Evolutionary conservation across 2,329 filamentous ascomycete species (phyloP).

Genomic region (Chaetomium strumarium): DNA sequence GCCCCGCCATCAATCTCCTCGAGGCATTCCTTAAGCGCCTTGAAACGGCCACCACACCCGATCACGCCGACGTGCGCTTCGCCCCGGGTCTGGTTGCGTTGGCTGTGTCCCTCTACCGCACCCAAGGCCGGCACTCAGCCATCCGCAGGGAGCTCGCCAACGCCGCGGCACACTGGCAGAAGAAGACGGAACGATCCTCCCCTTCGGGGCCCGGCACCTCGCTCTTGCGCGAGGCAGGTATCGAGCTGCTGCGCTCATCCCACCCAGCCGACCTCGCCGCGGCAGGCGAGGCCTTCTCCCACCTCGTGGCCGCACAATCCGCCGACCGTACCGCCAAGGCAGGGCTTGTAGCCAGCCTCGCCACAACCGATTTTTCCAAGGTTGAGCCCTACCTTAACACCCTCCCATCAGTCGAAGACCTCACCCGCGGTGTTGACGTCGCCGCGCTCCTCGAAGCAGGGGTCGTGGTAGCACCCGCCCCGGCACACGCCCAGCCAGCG

Average conservation of each 20-base stretch:
- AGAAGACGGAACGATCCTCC: slow-evolving; percentile 35
- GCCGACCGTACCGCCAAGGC: slow-evolving; percentile 66
- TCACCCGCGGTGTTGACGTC: slow-evolving; percentile 57
- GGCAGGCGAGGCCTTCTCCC: slow-evolving; percentile 74
- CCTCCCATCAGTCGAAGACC: slow-evolving; percentile 56
- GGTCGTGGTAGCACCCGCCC: slow-evolving; percentile 45
- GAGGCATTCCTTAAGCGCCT: slow-evolving; percentile 69
- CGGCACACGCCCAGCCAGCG: slow-evolving; percentile 29
- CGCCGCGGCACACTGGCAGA: slow-evolving; percentile 76
- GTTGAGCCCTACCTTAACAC: slow-evolving; percentile 49
- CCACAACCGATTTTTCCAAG: slow-evolving; percentile 52
- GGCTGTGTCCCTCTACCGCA: slow-evolving; percentile 70
- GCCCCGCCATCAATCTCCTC: slow-evolving; percentile 67
- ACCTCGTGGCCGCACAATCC: slow-evolving; percentile 60
- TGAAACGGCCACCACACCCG: slow-evolving; percentile 52
- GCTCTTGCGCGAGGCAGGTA: slow-evolving; percentile 75
- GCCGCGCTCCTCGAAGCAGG: slow-evolving; percentile 60
- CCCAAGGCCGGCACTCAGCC: slow-evolving; percentile 65
- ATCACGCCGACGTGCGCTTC: slow-evolving; percentile 65
- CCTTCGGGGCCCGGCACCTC: slow-evolving; percentile 40
- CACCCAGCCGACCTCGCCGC: slow-evolving; percentile 60
- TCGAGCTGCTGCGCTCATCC: slow-evolving; percentile 71
- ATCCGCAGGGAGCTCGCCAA: slow-evolving; percentile 69
- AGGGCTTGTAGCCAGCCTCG: slow-evolving; percentile 79
- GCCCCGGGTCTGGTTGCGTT: slow-evolving; percentile 80